A percentile compares a stretch with the other conserved stretches of the same genome.
Evolutionary conservation across 2,329 filamentous ascomycete species (phyloP).

Genomic region (Diaporthe helianthi): DNA sequence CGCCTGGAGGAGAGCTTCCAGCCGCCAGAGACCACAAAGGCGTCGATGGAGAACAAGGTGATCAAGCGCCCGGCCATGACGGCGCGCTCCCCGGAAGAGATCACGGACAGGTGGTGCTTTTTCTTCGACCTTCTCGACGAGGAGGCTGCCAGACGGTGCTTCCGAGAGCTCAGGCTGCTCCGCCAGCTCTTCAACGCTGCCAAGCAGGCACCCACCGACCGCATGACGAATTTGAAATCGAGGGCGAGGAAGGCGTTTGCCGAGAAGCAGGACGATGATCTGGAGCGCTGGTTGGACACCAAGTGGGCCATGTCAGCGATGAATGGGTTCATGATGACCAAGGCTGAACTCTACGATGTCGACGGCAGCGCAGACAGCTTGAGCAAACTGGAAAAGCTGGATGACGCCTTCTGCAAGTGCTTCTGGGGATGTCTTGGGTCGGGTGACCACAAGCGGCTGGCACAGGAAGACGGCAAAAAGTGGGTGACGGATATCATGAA

Average conservation of each 20-base stretch:
- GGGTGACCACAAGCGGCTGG: conserved; percentile 25
- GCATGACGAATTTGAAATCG: conserved; percentile 27
- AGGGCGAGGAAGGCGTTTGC: conserved; percentile 29
- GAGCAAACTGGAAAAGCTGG: conserved; percentile 26
- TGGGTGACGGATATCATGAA: conserved; percentile 31
- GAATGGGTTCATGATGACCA: conserved; percentile 30
- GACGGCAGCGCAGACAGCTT: conserved; percentile 13
- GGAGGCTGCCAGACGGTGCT: conserved; percentile 27
- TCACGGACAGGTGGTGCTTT: conserved; percentile 28
- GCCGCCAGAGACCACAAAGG: not conserved
- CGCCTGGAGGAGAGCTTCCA: conserved; percentile 4
- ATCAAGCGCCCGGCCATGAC: conserved; percentile 22
- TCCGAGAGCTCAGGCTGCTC: conserved; percentile 28
- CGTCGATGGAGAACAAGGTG: conserved; percentile 2
- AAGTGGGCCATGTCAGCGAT: conserved; percentile 26
- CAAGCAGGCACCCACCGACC: conserved; percentile 13
- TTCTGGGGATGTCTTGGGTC: conserved; percentile 26
- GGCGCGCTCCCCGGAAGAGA: conserved; percentile 21
- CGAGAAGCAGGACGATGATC: conserved; percentile 22
- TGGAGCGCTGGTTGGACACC: conserved; percentile 28
- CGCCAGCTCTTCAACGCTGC: conserved; percentile 29
- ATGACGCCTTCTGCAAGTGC: conserved; percentile 28
- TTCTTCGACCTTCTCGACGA: conserved; percentile 31
- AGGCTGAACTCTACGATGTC: conserved; percentile 11
- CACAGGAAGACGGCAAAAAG: conserved; percentile 27